Evolutionary conservation across 805 yeast species (phyloP).

Genomic region (Danielia oregonensis): DNA sequence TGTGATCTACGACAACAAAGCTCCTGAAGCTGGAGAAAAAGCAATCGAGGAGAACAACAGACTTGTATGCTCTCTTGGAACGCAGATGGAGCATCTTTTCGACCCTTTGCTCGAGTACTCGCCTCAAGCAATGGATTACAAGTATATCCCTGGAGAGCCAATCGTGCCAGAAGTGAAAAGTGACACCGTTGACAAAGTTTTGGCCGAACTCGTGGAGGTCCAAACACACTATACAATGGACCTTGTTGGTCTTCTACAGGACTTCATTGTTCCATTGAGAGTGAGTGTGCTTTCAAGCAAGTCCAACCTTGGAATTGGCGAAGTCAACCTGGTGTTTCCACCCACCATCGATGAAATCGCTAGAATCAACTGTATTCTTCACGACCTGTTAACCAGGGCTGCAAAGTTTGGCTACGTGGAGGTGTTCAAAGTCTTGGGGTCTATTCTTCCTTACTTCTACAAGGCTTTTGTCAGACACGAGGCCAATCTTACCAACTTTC

Average conservation of each 20-base stretch:
- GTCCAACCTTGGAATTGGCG: constrained; percentile 53
- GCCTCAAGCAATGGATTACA: constrained; percentile 77
- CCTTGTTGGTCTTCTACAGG: constrained; percentile 71
- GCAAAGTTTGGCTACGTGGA: constrained; percentile 69
- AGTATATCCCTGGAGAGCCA: constrained; percentile 56
- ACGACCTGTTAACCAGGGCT: constrained; percentile 70
- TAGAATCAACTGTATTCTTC: constrained; percentile 79
- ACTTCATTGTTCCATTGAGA: constrained; percentile 75
- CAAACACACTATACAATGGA: constrained; percentile 74
- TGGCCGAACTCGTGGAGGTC: constrained; percentile 61
- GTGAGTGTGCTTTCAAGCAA: constrained; percentile 55
- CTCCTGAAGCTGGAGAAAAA: constrained; percentile 23
- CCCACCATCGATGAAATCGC: constrained; percentile 95
- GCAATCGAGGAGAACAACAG: constrained; percentile 67
- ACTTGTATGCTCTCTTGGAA: constrained; percentile 73
- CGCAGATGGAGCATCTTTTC: constrained; percentile 82
- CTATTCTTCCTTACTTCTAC: constrained; percentile 84
- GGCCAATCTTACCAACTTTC: constrained; percentile 76
- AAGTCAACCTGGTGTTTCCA: constrained; percentile 78
- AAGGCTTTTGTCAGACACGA: constrained; percentile 92
- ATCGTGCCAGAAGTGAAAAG: constrained; percentile 6
- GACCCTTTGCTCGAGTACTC: constrained; percentile 89
- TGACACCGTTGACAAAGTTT: constrained; percentile 21
- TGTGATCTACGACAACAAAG: constrained; percentile 61
- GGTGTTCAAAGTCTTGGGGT: constrained; percentile 73